These are phyloP conservation scores for Solanum pennellii DNA, from an alignment of 257 asterid genomes.

Conservation along the genomic window DNA sequence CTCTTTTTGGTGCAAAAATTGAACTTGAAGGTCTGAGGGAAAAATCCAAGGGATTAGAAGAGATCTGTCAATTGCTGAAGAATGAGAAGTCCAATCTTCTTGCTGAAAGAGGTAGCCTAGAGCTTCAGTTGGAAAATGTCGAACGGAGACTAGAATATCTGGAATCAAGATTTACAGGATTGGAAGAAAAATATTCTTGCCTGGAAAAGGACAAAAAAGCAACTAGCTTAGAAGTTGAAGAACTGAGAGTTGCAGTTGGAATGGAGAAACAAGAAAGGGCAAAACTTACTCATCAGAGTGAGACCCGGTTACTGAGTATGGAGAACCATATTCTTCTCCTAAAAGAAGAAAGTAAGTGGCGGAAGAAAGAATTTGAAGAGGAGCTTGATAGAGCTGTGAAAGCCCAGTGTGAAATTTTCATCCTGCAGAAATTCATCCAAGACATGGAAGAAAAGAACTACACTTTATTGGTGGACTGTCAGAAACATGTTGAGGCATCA, in stretches of 20 bases:
- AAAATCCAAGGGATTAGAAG: constrained; percentile 77
- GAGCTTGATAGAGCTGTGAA: constrained; percentile 67
- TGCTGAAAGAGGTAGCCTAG: constrained; percentile 49
- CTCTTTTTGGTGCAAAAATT: constrained; percentile 52
- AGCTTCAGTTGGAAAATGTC: constrained; percentile 48
- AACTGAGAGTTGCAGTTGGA: constrained; percentile 41
- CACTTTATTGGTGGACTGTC: constrained; percentile 63
- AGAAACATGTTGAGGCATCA: constrained; percentile 84
- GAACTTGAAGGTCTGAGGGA: constrained; percentile 92
- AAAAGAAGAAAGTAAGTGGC: constrained; percentile 67
- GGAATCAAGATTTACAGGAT: constrained; percentile 49
- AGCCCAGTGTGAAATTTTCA: constrained; percentile 77
- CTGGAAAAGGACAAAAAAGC: constrained; percentile 65
- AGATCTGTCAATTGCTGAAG: constrained; percentile 65
- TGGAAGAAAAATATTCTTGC: constrained; percentile 62
- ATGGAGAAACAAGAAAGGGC: constrained; percentile 64
- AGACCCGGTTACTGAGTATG: constrained; percentile 45
- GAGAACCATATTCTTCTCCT: constrained; percentile 59
- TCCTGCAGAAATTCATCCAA: constrained; percentile 75
- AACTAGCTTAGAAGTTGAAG: constrained; percentile 47
- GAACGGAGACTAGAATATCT: constrained; percentile 42
- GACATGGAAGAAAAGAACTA: constrained; percentile 87
- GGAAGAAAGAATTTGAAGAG: constrained; percentile 60
- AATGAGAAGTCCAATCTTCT: constrained; percentile 53
- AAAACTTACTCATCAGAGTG: constrained; percentile 34